Conservation (phyloP, 306 rosid genomes). For the Cicer yamashitae region DNA sequence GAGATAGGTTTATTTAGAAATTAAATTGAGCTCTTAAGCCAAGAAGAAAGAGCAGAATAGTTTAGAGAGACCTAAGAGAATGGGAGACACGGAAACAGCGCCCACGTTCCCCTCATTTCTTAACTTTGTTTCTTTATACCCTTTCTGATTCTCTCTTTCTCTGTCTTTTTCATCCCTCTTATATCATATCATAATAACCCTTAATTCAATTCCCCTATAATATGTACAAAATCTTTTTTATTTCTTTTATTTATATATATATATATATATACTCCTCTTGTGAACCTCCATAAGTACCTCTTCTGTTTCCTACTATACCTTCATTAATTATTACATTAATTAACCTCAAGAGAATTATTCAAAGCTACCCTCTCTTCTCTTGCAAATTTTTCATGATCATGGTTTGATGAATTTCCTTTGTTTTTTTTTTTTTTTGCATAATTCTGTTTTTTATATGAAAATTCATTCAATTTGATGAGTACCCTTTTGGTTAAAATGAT, state of each 20-base stretch:
- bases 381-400: slow-evolving; percentile 60
- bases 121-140: slow-evolving; percentile 51
- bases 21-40: slow-evolving; percentile 81
- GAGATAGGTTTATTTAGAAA: slow-evolving; percentile 64
- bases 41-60: slow-evolving; percentile 70
- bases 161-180: slow-evolving; percentile 42
- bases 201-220: slow-evolving; percentile 30
- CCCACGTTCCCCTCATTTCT: slow-evolving; percentile 92
- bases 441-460: background rate
- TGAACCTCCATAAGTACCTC: no score
- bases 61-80: slow-evolving; percentile 54
- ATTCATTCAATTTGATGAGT: background rate
- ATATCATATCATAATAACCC: slow-evolving; percentile 24
- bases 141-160: slow-evolving; percentile 51
- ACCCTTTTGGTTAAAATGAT: slow-evolving; percentile 31
- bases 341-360: no score
- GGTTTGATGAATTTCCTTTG: slow-evolving; percentile 58
- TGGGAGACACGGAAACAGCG: slow-evolving; percentile 98
- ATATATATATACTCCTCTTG: no score
- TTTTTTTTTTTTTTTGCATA: background rate
- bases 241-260: no score
- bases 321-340: no score
- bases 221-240: slow-evolving; percentile 39
- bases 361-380: background rate
- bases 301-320: no score